Percentiles rank a stretch among this genome's conserved stretches.
phyloP scores from a whole-genome alignment of 2,329 filamentous ascomycete genomes.

The Colletotrichum zoysiae region DNA sequence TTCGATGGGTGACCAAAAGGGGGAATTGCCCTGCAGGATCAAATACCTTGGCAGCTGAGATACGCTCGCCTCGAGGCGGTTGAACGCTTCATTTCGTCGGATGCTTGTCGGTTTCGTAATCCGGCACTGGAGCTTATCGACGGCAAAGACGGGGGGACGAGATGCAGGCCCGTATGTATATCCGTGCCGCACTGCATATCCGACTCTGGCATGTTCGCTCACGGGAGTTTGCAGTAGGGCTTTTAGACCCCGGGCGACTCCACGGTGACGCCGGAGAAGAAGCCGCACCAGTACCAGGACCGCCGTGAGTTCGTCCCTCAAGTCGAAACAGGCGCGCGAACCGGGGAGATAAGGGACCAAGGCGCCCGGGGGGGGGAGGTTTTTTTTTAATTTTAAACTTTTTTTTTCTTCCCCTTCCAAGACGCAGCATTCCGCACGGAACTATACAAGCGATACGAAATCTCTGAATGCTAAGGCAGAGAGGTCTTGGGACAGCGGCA shows the following conservation, averaged over 20 bases:
- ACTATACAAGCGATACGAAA: background rate
- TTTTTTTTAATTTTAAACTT: no score
- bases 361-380: no score
- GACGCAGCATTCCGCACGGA: background rate
- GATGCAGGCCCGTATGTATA: background rate
- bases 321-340: background rate
- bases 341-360: background rate
- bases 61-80: background rate
- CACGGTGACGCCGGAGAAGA: background rate
- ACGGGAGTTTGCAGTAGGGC: background rate
- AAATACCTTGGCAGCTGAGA: background rate
- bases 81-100: slow-evolving; percentile 4
- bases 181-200: background rate
- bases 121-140: background rate
- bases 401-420: no score
- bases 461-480: background rate
- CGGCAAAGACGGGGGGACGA: background rate
- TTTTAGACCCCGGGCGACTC: background rate
- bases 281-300: background rate
- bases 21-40: background rate
- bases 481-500: background rate
- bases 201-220: background rate
- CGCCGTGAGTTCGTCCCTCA: background rate
- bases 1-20: background rate
- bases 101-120: background rate